A percentile compares a stretch with the other conserved stretches of the same genome.
Conservation (phyloP, 345 rosid genomes). For the Gossypium rotundifolium region DNA sequence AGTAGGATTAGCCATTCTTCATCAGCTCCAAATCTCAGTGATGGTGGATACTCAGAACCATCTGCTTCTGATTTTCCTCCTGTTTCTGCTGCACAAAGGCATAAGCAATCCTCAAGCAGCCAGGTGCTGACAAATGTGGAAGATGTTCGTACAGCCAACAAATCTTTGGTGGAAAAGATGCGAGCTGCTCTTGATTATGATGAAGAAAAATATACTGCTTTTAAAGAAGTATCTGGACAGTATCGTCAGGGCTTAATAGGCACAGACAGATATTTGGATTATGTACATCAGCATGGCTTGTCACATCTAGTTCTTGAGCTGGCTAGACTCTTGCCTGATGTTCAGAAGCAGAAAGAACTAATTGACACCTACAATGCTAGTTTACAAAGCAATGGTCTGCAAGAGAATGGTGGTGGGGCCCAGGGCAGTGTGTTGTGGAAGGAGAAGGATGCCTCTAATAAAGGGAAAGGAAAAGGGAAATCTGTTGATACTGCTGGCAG, state of each 20-base stretch:
- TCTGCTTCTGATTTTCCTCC: constrained; percentile 69
- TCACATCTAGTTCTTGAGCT: constrained; percentile 74
- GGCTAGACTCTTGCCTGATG: constrained; percentile 85
- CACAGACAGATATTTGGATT: constrained; percentile 54
- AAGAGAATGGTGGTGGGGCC: constrained; percentile 31
- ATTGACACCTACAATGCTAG: constrained; percentile 54
- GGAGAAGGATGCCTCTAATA: constrained; percentile 24
- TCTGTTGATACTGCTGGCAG: constrained; percentile 29
- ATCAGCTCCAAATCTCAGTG: constrained; percentile 68
- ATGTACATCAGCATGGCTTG: constrained; percentile 58
- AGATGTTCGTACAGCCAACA: constrained; percentile 74
- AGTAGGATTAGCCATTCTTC: constrained; percentile 55
- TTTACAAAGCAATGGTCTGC: constrained; percentile 23
- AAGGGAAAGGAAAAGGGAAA: constrained; percentile 45
- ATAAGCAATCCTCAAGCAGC: constrained; percentile 28
- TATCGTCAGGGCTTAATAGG: constrained; percentile 81
- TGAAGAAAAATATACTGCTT: constrained; percentile 59
- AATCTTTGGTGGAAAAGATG: constrained; percentile 76
- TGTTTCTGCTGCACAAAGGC: constrained; percentile 45
- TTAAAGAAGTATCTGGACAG: constrained; percentile 67
- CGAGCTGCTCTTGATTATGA: constrained; percentile 62
- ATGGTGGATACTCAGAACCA: constrained; percentile 27
- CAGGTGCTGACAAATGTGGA: constrained; percentile 31
- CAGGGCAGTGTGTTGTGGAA: constrained; percentile 12
- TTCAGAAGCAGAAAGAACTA: constrained; percentile 76